Conservation (phyloP, 805 yeast genomes). For the Lipomyces anomalus region DNA sequence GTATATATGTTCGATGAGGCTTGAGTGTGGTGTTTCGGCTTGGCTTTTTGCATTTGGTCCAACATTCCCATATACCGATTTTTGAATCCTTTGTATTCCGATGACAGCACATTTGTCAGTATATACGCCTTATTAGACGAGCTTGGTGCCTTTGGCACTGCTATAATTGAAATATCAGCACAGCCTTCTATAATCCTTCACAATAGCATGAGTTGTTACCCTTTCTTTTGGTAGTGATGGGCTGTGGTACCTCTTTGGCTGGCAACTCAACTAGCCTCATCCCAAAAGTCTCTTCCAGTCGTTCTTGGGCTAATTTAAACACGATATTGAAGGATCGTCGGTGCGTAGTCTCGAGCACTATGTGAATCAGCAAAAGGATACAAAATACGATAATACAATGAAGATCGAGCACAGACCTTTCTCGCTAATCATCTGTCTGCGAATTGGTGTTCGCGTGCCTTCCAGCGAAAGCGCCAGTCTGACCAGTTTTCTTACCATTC, state of each 20-base stretch:
- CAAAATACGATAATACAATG: neutral
- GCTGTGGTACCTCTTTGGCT: slow-evolving; percentile 3
- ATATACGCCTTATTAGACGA: neutral
- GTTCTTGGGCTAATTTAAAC: slow-evolving; percentile 10
- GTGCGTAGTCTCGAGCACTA: slow-evolving; percentile 17
- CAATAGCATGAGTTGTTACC: neutral
- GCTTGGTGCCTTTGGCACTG: neutral
- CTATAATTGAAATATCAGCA: neutral
- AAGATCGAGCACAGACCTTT: slow-evolving; percentile 5
- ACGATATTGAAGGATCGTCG: slow-evolving; percentile 12
- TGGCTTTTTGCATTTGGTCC: neutral
- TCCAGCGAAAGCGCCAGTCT: slow-evolving; percentile 14
- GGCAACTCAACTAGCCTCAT: slow-evolving; percentile 18
- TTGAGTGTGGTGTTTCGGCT: neutral
- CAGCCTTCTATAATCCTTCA: no score
- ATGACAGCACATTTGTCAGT: neutral
- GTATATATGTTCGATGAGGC: neutral
- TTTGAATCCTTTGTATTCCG: neutral
- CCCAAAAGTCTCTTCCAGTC: slow-evolving; percentile 7
- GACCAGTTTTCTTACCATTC: slow-evolving; percentile 22
- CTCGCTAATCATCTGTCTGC: slow-evolving; percentile 13
- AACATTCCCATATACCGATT: neutral
- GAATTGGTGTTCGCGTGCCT: slow-evolving; percentile 9
- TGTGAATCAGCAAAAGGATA: neutral
- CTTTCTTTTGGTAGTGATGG: neutral